A percentile compares a stretch with the other conserved stretches of the same genome.
These are phyloP conservation scores for Rhizodiscina lignyota DNA, from an alignment of 495 filamentous ascomycete species.

Conservation along the genomic window DNA sequence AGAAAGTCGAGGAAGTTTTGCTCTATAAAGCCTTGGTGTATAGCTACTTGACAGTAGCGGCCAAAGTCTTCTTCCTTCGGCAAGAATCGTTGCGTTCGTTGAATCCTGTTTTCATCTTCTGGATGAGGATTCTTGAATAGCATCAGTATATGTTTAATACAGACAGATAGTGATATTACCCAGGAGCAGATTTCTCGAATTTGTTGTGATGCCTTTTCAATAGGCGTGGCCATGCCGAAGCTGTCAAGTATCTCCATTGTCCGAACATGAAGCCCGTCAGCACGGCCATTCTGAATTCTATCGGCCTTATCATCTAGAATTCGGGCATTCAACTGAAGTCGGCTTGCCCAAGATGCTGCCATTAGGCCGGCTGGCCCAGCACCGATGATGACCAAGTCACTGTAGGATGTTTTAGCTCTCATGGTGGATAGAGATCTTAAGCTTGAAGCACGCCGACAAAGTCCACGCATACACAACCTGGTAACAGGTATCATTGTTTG, in stretches of 20 bases:
- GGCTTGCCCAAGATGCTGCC: slow-evolving; percentile 45
- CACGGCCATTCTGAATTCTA: slow-evolving; percentile 41
- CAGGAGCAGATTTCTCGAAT: slow-evolving; percentile 16
- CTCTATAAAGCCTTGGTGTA: slow-evolving; percentile 24
- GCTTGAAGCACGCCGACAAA: no score
- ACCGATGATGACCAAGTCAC: background rate
- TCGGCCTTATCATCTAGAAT: slow-evolving; percentile 44
- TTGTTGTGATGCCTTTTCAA: slow-evolving; percentile 41
- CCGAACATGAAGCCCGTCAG: slow-evolving; percentile 41
- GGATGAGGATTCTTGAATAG: slow-evolving; percentile 19
- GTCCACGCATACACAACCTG: no score
- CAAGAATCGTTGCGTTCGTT: slow-evolving; percentile 32
- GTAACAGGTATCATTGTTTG: no score
- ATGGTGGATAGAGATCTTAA: no score
- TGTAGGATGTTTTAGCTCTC: no score
- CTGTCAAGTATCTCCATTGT: slow-evolving; percentile 50
- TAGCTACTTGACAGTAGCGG: slow-evolving; percentile 22
- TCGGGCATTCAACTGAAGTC: slow-evolving; percentile 38
- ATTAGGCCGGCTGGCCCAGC: slow-evolving; percentile 28
- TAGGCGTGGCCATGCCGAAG: slow-evolving; percentile 43
- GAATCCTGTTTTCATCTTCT: slow-evolving; percentile 33
- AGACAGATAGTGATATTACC: slow-evolving; percentile 8
- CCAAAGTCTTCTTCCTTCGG: slow-evolving; percentile 34
- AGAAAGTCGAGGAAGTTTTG: slow-evolving; percentile 20
- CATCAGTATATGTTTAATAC: background rate